phyloP scores from a whole-genome alignment of 805 yeast genomes.

The Pichia thaimueangensis region DNA sequence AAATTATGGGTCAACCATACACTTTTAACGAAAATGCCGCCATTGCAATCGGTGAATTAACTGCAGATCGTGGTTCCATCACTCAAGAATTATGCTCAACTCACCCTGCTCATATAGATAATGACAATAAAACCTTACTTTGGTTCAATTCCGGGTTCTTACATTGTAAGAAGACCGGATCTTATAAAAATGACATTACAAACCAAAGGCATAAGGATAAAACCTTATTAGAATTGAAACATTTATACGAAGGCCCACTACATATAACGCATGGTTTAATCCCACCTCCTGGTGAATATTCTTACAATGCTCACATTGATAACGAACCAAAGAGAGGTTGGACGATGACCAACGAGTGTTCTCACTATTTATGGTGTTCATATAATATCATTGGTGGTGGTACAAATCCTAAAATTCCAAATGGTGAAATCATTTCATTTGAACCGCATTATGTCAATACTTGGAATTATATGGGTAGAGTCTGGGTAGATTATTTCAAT shows the following conservation, averaged over 20 bases:
- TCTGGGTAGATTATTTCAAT: constrained; percentile 44
- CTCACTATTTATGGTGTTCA: constrained; percentile 56
- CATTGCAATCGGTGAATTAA: constrained; percentile 46
- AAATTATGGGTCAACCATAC: constrained; percentile 48
- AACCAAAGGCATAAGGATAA: constrained; percentile 25
- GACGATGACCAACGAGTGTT: constrained; percentile 50
- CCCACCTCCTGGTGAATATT: constrained; percentile 45
- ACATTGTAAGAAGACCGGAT: constrained; percentile 45
- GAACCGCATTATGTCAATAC: constrained; percentile 25
- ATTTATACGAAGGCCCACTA: constrained; percentile 35
- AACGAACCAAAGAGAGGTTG: constrained; percentile 49
- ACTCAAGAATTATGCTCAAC: constrained; percentile 49
- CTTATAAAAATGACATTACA: constrained; percentile 34
- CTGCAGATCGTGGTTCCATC: constrained; percentile 9
- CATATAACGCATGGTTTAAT: constrained; percentile 40
- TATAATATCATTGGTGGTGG: constrained; percentile 50
- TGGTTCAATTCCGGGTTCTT: constrained; percentile 74
- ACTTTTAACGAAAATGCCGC: constrained; percentile 48
- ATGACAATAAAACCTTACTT: constrained; percentile 44
- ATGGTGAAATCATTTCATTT: constrained; percentile 41
- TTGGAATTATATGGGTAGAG: constrained; percentile 40
- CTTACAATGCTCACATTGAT: constrained; percentile 14
- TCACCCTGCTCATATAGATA: constrained; percentile 56
- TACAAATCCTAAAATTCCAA: constrained; percentile 31
- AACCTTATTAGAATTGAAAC: constrained; percentile 27